phyloP scores from a whole-genome alignment of 257 asterid species.

The Euphrasia confusa region DNA sequence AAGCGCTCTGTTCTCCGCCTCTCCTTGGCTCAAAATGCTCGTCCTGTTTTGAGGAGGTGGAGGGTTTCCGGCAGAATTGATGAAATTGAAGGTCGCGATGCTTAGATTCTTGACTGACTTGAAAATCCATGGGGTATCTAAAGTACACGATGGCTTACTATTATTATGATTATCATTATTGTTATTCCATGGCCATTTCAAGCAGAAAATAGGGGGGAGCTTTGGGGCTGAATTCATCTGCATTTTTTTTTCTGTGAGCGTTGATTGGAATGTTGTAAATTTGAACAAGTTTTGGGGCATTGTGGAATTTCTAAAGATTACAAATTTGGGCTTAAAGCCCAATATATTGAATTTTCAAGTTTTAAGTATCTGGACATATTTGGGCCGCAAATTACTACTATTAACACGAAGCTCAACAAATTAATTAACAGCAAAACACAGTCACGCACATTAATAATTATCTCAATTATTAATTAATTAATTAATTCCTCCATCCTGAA shows the following conservation, averaged over 20 bases:
- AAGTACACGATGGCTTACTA: slow-evolving; percentile 37
- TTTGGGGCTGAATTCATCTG: slow-evolving; percentile 2
- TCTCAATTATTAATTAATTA: too few species aligned
- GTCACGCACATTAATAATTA: background rate
- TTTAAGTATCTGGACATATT: too few species aligned
- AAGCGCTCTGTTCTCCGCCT: slow-evolving; percentile 72
- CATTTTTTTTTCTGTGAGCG: too few species aligned
- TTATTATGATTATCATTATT: slow-evolving; percentile 23
- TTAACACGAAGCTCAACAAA: slow-evolving; percentile 7
- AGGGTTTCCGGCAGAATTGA: slow-evolving; percentile 30
- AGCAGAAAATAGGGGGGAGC: slow-evolving; percentile 1
- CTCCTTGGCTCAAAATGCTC: slow-evolving; percentile 45
- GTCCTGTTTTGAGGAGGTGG: slow-evolving; percentile 24
- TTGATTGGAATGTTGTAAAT: too few species aligned
- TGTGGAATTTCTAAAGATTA: too few species aligned
- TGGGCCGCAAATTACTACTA: background rate
- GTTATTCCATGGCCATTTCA: slow-evolving; percentile 68
- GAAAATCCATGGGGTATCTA: slow-evolving; percentile 70
- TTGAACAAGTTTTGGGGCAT: too few species aligned
- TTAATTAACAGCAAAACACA: slow-evolving; percentile 19
- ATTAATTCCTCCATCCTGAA: slow-evolving; percentile 19
- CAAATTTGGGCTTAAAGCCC: too few species aligned
- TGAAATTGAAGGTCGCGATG: slow-evolving; percentile 36
- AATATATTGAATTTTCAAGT: too few species aligned
- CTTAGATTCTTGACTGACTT: slow-evolving; percentile 49